phyloP scores from a whole-genome alignment of 2,329 filamentous ascomycete genomes.

The Penicillium sp. region DNA sequence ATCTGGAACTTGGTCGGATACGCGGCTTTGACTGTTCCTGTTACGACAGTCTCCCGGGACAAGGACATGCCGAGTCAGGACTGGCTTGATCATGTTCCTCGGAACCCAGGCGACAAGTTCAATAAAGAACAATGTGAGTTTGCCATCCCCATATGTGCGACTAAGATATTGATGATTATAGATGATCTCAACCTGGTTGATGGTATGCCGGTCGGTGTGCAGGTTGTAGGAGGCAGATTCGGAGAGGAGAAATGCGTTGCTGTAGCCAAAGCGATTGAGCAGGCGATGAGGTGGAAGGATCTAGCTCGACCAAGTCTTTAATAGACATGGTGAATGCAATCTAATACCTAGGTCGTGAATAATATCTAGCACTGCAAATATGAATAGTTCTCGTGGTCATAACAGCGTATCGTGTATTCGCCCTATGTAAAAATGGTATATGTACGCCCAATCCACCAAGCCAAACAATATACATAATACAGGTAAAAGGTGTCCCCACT shows the following conservation, averaged over 20 bases:
- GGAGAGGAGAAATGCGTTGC: constrained; percentile 36
- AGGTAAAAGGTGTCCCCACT: background rate
- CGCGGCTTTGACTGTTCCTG: constrained; percentile 33
- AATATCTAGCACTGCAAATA: too few relatives aligned
- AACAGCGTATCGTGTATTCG: background rate
- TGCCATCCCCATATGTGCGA: background rate
- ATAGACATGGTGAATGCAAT: background rate
- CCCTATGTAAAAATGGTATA: background rate
- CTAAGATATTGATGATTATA: constrained; percentile 2
- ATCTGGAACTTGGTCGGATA: constrained; percentile 39
- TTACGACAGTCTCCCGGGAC: constrained; percentile 29
- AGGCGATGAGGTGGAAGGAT: constrained; percentile 18
- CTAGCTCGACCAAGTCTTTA: constrained; percentile 7
- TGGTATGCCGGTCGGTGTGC: constrained; percentile 36
- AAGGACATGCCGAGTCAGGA: constrained; percentile 27
- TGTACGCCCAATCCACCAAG: background rate
- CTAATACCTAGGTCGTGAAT: too few relatives aligned
- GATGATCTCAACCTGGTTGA: constrained; percentile 34
- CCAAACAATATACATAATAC: background rate
- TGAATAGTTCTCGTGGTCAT: background rate
- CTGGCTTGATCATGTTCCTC: constrained; percentile 36
- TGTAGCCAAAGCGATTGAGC: constrained; percentile 34
- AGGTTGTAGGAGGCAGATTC: constrained; percentile 34
- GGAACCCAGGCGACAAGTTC: constrained; percentile 31
- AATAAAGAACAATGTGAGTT: constrained; percentile 35